Evolutionary conservation across 1,284 basidiomycete genomes (phyloP).

Genomic region (Lentinus polychrous): DNA sequence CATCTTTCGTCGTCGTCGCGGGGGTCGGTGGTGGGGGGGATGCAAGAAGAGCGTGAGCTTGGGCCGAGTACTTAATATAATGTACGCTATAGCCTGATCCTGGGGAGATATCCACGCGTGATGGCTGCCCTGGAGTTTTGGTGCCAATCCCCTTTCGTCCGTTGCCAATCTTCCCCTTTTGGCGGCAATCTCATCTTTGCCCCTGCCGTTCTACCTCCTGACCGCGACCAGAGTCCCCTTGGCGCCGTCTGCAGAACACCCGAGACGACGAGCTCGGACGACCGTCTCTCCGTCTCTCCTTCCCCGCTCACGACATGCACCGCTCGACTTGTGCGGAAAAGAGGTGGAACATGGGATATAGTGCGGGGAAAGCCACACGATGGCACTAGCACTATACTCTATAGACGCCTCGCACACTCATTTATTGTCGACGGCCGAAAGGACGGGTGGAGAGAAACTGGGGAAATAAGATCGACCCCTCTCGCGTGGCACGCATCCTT

Average conservation of each 20-base stretch:
- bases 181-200: neutral
- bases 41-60: neutral
- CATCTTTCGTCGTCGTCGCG: conserved; percentile 2
- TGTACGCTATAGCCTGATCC: conserved; percentile 5
- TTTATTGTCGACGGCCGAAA: neutral
- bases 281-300: neutral
- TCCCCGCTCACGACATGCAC: neutral
- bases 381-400: neutral
- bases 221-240: neutral
- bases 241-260: neutral
- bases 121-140: neutral
- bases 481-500: no score
- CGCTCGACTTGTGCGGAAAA: neutral
- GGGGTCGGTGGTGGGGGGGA: conserved; percentile 6
- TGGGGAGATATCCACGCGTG: conserved; percentile 1
- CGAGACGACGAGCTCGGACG: neutral
- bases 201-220: neutral
- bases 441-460: neutral
- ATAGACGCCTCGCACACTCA: neutral
- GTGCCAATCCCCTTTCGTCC: neutral
- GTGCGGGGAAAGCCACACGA: neutral
- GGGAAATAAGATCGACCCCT: neutral
- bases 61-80: conserved; percentile 1
- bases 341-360: conserved; percentile 3
- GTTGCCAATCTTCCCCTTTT: neutral